Percentiles rank a stretch among this genome's conserved stretches.
Conservation (phyloP, 805 yeast genomes). For the Danielozyma ontarioensis region DNA sequence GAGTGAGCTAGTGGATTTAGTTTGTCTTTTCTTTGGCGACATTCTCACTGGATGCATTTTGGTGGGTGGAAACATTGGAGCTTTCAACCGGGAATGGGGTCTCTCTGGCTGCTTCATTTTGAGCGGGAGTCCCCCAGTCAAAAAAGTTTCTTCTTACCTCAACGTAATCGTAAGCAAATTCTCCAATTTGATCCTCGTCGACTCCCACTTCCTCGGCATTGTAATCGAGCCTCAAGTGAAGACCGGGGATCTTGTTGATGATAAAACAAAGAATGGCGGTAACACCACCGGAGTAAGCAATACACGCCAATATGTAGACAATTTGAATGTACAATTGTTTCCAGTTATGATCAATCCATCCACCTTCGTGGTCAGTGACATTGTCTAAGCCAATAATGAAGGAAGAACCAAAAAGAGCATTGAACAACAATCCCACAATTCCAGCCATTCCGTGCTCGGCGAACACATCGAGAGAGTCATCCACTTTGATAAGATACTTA, state of each 20-base stretch:
- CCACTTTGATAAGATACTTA: constrained; percentile 75
- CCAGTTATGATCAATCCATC: constrained; percentile 89
- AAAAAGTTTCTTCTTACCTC: constrained; percentile 92
- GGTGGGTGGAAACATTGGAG: constrained; percentile 2
- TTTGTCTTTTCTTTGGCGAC: no score
- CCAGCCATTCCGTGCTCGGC: constrained; percentile 99
- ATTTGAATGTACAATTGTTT: constrained; percentile 88
- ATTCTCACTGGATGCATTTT: no score
- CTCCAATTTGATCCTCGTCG: constrained; percentile 97
- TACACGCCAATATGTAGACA: constrained; percentile 71
- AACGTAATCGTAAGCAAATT: constrained; percentile 97
- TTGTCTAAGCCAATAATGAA: constrained; percentile 92
- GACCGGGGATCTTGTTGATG: constrained; percentile 74
- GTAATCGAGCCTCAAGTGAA: constrained; percentile 73
- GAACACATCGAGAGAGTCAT: constrained; percentile 89
- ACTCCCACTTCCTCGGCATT: constrained; percentile 84
- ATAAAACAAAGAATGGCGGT: constrained; percentile 73
- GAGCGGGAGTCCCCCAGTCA: constrained; percentile 39
- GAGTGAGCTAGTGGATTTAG: no score
- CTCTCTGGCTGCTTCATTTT: neutral
- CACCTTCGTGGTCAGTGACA: constrained; percentile 77
- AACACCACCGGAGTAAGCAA: constrained; percentile 70
- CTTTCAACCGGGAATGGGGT: neutral
- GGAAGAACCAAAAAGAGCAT: constrained; percentile 80
- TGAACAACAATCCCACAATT: constrained; percentile 80